Evolutionary conservation across 1,139 yeast species (phyloP).

Genomic region (Scheffersomyces titani): DNA sequence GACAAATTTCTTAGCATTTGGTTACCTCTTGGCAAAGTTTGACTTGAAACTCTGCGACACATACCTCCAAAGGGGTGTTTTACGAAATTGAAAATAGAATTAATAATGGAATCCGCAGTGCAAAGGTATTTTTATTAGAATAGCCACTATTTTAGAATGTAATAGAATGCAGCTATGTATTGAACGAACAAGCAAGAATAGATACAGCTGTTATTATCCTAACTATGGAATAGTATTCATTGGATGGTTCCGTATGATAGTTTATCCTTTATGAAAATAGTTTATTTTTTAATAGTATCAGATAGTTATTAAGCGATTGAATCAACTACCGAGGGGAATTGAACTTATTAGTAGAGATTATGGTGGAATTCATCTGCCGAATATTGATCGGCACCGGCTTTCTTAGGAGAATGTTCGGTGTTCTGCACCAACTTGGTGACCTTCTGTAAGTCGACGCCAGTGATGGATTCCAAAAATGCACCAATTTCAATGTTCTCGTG

Average conservation of each 20-base stretch:
- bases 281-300: neutral
- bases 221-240: neutral
- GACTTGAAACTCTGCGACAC: neutral
- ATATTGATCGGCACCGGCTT: neutral
- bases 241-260: neutral
- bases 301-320: neutral
- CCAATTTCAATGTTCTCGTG: constrained; percentile 88
- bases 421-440: constrained; percentile 52
- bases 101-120: neutral
- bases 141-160: too few relatives aligned
- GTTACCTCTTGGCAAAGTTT: neutral
- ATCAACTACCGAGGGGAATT: neutral
- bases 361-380: neutral
- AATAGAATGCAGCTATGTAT: neutral
- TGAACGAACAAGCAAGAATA: neutral
- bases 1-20: neutral
- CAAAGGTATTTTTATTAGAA: neutral
- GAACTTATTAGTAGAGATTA: neutral
- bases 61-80: neutral
- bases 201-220: neutral
- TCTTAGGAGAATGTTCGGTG: constrained; percentile 42
- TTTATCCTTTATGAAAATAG: too few relatives aligned
- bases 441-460: constrained; percentile 53
- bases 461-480: constrained; percentile 58
- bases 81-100: neutral